These are phyloP conservation scores for Adansonia grandidieri DNA, from an alignment of 441 rosid species.

Conservation along the genomic window DNA sequence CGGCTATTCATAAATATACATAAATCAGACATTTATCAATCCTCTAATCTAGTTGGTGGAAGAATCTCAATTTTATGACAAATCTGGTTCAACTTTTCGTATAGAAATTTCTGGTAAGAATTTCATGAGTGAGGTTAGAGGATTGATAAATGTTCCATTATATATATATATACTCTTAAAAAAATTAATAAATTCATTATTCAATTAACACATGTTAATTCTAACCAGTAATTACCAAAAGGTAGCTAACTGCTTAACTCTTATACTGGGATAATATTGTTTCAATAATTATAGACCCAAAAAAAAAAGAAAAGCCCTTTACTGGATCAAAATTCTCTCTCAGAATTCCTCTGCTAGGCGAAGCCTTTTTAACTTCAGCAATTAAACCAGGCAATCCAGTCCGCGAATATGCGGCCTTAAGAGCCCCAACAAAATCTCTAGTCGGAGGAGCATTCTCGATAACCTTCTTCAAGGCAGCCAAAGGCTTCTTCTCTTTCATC, in stretches of 20 bases:
- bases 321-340: conserved; percentile 91
- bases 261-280: not conserved
- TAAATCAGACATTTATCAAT: not conserved
- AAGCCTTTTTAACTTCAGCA: conserved; percentile 99
- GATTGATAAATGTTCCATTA: not conserved
- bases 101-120: not conserved
- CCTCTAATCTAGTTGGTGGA: not conserved
- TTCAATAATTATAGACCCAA: not conserved
- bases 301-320: conserved; percentile 6
- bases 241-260: not conserved
- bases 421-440: conserved; percentile 82
- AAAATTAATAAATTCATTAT: not conserved
- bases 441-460: conserved; percentile 70
- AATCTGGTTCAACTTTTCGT: not conserved
- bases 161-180: not conserved
- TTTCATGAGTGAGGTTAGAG: not conserved
- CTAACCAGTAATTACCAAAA: not conserved
- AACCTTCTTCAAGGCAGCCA: conserved; percentile 49
- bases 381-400: conserved; percentile 88
- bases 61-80: not conserved
- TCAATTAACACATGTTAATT: not conserved
- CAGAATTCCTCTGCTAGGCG: conserved; percentile 92
- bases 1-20: not conserved
- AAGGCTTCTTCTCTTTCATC: conserved; percentile 70
- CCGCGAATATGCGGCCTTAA: conserved; percentile 62